These are phyloP conservation scores for Leccinum disarticulatum DNA, from an alignment of 768 basidiomycete genomes.

Conservation along the genomic window DNA sequence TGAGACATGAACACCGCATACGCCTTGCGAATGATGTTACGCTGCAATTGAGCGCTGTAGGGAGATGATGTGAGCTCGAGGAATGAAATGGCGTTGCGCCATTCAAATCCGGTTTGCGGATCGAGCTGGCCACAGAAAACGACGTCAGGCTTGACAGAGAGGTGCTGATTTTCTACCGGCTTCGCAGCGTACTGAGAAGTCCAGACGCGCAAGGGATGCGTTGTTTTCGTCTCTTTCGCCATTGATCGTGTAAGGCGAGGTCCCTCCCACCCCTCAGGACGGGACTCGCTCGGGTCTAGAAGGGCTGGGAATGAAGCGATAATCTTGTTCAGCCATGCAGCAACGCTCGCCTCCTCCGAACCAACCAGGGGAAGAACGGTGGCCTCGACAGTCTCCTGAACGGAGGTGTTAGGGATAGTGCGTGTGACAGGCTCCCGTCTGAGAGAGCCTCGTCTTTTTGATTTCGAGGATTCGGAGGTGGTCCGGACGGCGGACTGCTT, in stretches of 20 bases:
- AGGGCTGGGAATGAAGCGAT: background rate
- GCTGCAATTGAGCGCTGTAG: background rate
- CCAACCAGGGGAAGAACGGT: background rate
- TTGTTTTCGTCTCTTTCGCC: background rate
- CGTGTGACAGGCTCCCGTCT: background rate
- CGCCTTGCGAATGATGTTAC: background rate
- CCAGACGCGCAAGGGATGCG: background rate
- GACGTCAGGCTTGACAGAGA: background rate
- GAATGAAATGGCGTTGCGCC: background rate
- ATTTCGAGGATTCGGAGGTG: background rate
- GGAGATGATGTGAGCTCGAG: background rate
- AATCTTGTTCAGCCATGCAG: background rate
- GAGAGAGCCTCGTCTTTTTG: background rate
- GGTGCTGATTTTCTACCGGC: background rate
- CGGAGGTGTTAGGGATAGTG: background rate
- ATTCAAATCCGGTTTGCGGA: background rate
- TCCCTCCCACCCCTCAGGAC: background rate
- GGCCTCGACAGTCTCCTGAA: background rate
- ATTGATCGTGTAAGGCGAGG: background rate
- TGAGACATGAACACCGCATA: background rate
- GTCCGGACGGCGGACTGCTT: background rate
- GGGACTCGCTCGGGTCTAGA: background rate
- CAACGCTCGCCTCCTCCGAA: background rate
- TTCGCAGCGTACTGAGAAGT: background rate
- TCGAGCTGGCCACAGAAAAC: background rate